Base-by-base conservation (phyloP, 805 yeast species). In the Starmerella vitae region DNA sequence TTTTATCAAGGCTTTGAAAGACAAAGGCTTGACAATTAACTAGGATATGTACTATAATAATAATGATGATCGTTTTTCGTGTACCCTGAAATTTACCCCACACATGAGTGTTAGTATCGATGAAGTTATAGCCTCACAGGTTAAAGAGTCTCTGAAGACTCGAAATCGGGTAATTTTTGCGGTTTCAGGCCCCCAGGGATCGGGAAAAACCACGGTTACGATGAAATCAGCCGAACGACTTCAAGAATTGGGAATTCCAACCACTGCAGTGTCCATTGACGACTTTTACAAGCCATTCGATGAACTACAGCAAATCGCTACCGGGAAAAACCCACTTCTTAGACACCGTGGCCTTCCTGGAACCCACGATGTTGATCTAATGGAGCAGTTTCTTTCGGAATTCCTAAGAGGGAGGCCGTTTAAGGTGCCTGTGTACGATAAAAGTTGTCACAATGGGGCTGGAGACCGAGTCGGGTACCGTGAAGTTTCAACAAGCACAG, bases 341-440 rank as follows among this genome's bases (percentile, higher is more conserved):
- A 70, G 66, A 42, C 94, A 94, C 3, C 63, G 97, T 20, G 97
- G 97, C 0, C 65, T 82, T 13, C 97, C 97, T 0, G 96, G 96
- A 0, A 88, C 97, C 0, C 98, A 88, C 56, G 96, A 88, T 53
- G 52, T 81, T 14, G 49, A 47, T 1, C 51, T 79, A 19, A 54
- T 55, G 15, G 33, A 46, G 5, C 47, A 57, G 6, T 56, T 67
- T 5, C 46, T 80, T 29, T 42, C 48, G 5, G 46, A 47, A 20
- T 53, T 60, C 8, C 35, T 44, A 0, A 50, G 50, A 3, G 53
- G 69, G 3, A 43, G 52, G 1, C 15, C 33, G 8, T 25, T 39
- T 5, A 6, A 18, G 13, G 58, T 74, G 5, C 96, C 97, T 1
- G 48, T 56, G 6, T 91, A 85, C 58, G 94, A 88, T 54, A 91